phyloP scores from a whole-genome alignment of 2,329 filamentous ascomycete genomes.

The Thermothelomyces thermophilus region DNA sequence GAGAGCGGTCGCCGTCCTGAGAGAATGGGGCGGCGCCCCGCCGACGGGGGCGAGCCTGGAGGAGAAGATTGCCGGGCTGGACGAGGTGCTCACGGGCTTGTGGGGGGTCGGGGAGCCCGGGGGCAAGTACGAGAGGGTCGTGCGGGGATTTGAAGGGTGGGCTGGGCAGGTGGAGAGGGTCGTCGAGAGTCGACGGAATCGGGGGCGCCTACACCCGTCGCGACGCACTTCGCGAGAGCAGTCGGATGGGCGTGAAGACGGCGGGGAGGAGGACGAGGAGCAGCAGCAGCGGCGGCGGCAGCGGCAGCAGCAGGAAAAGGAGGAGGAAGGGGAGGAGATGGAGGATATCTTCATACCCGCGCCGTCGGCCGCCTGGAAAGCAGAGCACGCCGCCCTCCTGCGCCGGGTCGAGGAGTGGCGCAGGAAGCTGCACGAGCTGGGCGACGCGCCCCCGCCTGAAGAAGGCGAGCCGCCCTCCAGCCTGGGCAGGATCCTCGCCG shows the following conservation, averaged over 20 bases:
- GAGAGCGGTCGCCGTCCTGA: slow-evolving; percentile 41
- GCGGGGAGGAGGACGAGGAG: slow-evolving; percentile 18
- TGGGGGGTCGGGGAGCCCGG: slow-evolving; percentile 47
- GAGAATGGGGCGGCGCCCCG: slow-evolving; percentile 41
- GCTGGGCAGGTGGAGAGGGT: slow-evolving; percentile 41
- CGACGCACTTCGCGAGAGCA: too few relatives aligned
- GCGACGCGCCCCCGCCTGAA: slow-evolving; percentile 15
- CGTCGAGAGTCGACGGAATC: slow-evolving; percentile 29
- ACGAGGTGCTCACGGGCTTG: slow-evolving; percentile 49
- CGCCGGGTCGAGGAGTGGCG: slow-evolving; percentile 51
- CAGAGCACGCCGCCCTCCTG: slow-evolving; percentile 46
- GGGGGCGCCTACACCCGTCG: too few relatives aligned
- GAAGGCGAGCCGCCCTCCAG: slow-evolving; percentile 18
- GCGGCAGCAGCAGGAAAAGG: slow-evolving; percentile 12
- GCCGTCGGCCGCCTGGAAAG: slow-evolving; percentile 52
- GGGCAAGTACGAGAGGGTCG: slow-evolving; percentile 49
- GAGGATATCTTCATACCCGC: slow-evolving; percentile 40
- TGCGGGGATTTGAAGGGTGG: slow-evolving; percentile 56
- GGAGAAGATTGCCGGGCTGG: slow-evolving; percentile 51
- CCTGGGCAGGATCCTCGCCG: slow-evolving; percentile 42
- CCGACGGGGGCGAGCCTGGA: slow-evolving; percentile 42
- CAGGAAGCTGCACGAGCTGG: slow-evolving; percentile 42
- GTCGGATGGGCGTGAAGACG: slow-evolving; percentile 34
- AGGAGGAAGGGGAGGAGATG: background rate
- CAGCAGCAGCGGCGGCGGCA: too few relatives aligned